Percentiles rank a stretch among this genome's conserved stretches.
Conservation (phyloP, 2,329 filamentous ascomycete genomes). For the Xylaria sp. region DNA sequence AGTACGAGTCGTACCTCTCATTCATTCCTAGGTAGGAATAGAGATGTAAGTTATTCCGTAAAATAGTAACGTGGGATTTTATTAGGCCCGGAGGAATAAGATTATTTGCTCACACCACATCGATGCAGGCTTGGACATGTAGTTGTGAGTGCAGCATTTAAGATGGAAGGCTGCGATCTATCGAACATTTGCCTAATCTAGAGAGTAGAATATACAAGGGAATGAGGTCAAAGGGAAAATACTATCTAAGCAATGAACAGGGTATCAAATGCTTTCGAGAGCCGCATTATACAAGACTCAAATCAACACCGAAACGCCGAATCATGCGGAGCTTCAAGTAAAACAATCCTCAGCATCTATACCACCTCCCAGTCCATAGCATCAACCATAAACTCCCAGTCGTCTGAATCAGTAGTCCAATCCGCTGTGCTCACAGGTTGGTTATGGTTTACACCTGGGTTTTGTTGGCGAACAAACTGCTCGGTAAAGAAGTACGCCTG, state of each 20-base stretch:
- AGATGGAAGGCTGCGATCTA: slow-evolving; percentile 4
- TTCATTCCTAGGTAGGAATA: too few relatives aligned
- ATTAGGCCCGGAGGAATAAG: neutral
- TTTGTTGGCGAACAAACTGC: slow-evolving; percentile 52
- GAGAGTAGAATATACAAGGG: slow-evolving; percentile 18
- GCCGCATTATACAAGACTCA: neutral
- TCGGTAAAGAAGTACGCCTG: slow-evolving; percentile 64
- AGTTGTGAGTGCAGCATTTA: neutral
- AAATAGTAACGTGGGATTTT: neutral
- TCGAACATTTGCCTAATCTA: slow-evolving; percentile 4
- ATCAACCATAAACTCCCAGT: slow-evolving; percentile 68
- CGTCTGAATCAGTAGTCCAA: slow-evolving; percentile 51
- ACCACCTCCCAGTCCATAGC: slow-evolving; percentile 68
- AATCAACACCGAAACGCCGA: slow-evolving; percentile 19
- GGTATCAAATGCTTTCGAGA: slow-evolving; percentile 23
- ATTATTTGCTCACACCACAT: neutral
- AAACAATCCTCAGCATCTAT: slow-evolving; percentile 28
- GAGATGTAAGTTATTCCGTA: too few relatives aligned
- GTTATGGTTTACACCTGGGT: slow-evolving; percentile 19
- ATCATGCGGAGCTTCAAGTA: slow-evolving; percentile 6
- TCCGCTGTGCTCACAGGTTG: slow-evolving; percentile 37
- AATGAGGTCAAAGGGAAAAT: slow-evolving; percentile 5
- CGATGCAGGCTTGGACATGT: neutral
- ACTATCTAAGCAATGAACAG: slow-evolving; percentile 9
- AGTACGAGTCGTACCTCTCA: too few relatives aligned